Conservation (phyloP, 2,329 filamentous ascomycete species). For the Fusarium brevicatenulatum region DNA sequence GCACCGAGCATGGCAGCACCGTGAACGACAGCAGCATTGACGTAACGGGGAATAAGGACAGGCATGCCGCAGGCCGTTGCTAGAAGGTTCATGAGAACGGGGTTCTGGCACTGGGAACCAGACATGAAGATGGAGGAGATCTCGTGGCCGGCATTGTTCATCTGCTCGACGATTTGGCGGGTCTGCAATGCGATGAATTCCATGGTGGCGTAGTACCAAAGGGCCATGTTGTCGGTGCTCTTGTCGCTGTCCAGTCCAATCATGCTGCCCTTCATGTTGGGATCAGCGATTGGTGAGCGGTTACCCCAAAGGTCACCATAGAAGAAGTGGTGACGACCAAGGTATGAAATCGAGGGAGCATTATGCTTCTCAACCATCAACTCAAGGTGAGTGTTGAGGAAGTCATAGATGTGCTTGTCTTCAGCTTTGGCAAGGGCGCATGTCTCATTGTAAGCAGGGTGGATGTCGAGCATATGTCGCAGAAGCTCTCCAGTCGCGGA, state of each 20-base stretch:
- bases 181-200: slow-evolving; percentile 99
- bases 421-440: slow-evolving; percentile 81
- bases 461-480: slow-evolving; percentile 93
- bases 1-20: slow-evolving; percentile 98
- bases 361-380: slow-evolving; percentile 75
- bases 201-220: slow-evolving; percentile 95
- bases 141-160: slow-evolving; percentile 89
- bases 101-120: slow-evolving; percentile 96
- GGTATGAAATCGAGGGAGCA: slow-evolving; percentile 83
- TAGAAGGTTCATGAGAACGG: slow-evolving; percentile 89
- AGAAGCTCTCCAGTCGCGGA: slow-evolving; percentile 95
- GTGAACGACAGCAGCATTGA: slow-evolving; percentile 94
- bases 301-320: slow-evolving; percentile 99
- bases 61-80: slow-evolving; percentile 92
- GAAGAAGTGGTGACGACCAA: slow-evolving; percentile 96
- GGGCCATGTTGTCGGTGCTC: slow-evolving; percentile 84
- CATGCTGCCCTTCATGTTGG: slow-evolving; percentile 90
- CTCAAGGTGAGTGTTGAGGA: slow-evolving; percentile 86
- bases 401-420: slow-evolving; percentile 93
- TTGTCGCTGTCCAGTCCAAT: slow-evolving; percentile 90
- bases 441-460: slow-evolving; percentile 87
- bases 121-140: slow-evolving; percentile 99
- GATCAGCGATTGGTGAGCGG: slow-evolving; percentile 90
- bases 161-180: slow-evolving; percentile 90
- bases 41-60: slow-evolving; percentile 91